Evolutionary conservation across 202 grass and related monocot genomes (phyloP).

Genomic region (Musa balbisiana): DNA sequence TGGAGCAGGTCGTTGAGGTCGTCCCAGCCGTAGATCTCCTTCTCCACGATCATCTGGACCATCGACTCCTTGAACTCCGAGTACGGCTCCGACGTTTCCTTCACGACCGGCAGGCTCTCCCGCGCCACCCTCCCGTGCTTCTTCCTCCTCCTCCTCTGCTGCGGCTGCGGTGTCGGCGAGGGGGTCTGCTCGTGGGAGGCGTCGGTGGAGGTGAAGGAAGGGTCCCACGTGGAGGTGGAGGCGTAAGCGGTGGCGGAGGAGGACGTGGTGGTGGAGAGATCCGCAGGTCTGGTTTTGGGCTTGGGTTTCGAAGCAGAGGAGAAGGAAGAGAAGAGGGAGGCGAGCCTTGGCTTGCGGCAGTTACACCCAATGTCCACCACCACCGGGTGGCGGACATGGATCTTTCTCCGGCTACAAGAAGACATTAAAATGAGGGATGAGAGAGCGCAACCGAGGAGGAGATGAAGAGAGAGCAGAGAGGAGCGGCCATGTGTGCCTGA

Average conservation of each 20-base stretch:
- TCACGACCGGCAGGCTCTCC: conserved; percentile 9
- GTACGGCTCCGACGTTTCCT: conserved; percentile 10
- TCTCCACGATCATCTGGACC: conserved; percentile 12
- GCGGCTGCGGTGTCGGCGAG: background rate
- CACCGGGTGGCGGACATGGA: conserved; percentile 3
- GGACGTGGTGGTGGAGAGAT: background rate
- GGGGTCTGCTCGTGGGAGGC: background rate
- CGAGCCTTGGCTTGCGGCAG: background rate
- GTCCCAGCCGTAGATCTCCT: conserved; percentile 8
- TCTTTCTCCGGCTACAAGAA: conserved; percentile 3
- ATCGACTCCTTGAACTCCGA: conserved; percentile 10
- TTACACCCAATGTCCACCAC: conserved; percentile 10
- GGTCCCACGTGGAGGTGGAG: conserved; percentile 2
- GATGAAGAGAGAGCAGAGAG: background rate
- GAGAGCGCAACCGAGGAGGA: background rate
- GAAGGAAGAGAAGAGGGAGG: background rate
- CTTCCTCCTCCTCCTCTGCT: background rate
- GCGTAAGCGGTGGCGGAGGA: background rate
- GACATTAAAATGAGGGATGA: background rate
- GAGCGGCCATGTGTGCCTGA: too few relatives aligned
- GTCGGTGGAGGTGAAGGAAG: background rate
- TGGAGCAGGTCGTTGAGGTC: conserved; percentile 15
- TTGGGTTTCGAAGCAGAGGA: background rate
- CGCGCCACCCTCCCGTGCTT: background rate
- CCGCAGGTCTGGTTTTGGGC: background rate